phyloP scores from a whole-genome alignment of 2,329 filamentous ascomycete species.

The Trichoderma lentiforme region DNA sequence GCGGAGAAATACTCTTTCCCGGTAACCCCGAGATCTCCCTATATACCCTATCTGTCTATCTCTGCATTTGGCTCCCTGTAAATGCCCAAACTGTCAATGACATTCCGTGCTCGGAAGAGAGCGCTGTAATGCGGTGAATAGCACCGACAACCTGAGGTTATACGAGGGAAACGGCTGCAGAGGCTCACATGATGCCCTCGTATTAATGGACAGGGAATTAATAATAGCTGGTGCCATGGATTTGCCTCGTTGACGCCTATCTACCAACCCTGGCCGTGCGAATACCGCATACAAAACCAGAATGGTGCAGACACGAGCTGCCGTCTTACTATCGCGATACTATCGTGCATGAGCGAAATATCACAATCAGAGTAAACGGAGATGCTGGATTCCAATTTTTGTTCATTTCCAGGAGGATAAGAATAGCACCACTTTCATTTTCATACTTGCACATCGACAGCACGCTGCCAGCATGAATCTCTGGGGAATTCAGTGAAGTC shows the following conservation, averaged over 20 bases:
- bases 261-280: neutral
- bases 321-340: neutral
- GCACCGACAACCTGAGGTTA: neutral
- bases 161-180: neutral
- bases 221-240: neutral
- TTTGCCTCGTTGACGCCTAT: neutral
- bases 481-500: neutral
- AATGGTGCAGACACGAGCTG: neutral
- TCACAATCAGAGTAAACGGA: neutral
- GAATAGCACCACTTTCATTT: neutral
- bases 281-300: neutral
- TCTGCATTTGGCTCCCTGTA: neutral
- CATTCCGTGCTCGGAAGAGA: neutral
- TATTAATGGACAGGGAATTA: neutral
- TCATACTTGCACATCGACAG: neutral
- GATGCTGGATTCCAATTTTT: neutral
- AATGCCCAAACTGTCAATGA: neutral
- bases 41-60: neutral
- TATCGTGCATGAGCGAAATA: neutral
- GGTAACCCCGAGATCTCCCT: neutral
- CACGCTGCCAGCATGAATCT: neutral
- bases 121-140: neutral
- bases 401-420: neutral
- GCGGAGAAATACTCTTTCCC: neutral
- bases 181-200: neutral